Base-by-base conservation (phyloP, 2,329 filamentous ascomycete genomes). In the Hymenoscyphus infarciens region DNA sequence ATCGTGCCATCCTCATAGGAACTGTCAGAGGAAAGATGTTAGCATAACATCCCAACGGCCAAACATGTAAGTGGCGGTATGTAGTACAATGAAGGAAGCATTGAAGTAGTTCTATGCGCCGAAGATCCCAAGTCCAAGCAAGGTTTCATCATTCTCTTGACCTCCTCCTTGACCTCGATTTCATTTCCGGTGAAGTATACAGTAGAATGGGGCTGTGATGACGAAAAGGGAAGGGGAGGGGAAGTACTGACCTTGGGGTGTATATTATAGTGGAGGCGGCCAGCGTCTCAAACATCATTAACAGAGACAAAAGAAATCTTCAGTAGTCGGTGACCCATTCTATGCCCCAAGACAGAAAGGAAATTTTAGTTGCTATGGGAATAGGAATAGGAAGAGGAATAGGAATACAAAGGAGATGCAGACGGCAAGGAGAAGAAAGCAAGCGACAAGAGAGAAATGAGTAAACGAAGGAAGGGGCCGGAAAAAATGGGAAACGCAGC, bases 271-370 rank as follows among this genome's bases (percentile, higher is more conserved):
- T 64, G 66, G 71, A 69, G 71, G 67, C 72, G 71, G 60, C 72
- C 71, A 71, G 71, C 72, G 72, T 72, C 72, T 68, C 69, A 69
- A 66, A 69, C 71, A 74, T 74, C 67, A 70, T 73, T 72, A 72
- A 62, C 67, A 69, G 27, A 25, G 56, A 25, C 57, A 63, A 57
- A 68, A 53, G 62, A 64, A 63, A 68, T 59, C 25, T 61, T 49
- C 27, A 58, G 49, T 45, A 61, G 45, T 58, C 59, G 54, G 61
- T 15, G 54, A 59, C 59, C 59, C 59, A 64, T 64, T 64, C 59
- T 64, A 61, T 49, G 55, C 53, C 60, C 49, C 42, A 29, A 58
- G 33, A 58, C 52, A 8, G 61, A 25, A 64, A 65, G 33, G 52
- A 45, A 65, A 67, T 64, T 38, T 25, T 31, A 29, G 57, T 35